Conservation (phyloP, 306 rosid species). For the Prunus kanzakura region DNA sequence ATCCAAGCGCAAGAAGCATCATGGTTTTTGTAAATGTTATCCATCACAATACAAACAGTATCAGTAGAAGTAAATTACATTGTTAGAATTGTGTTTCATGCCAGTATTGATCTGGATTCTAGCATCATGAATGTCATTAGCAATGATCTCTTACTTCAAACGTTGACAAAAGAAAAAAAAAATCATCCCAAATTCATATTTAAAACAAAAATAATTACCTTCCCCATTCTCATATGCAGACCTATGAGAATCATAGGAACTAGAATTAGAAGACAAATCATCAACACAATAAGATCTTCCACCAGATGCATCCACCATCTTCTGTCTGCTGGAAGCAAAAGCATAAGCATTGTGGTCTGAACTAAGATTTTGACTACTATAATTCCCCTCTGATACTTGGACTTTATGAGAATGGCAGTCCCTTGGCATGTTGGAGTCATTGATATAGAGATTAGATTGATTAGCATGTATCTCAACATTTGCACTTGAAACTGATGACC, state of each 20-base stretch:
- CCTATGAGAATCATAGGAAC: constrained; percentile 18
- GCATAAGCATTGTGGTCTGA: constrained; percentile 30
- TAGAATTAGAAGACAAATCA: constrained; percentile 24
- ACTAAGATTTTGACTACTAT: constrained; percentile 15
- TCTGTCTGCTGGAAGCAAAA: constrained; percentile 29
- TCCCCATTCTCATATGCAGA: constrained; percentile 22
- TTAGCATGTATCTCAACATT: constrained; percentile 25
- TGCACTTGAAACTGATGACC: constrained; percentile 12
- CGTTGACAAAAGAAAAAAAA: background rate
- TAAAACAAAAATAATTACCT: constrained; percentile 31
- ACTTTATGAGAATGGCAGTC: constrained; percentile 30
- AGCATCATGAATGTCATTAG: background rate
- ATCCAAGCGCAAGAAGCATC: background rate
- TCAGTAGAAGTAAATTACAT: background rate
- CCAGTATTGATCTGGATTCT: background rate
- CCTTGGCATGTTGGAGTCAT: constrained; percentile 27
- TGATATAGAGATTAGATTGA: constrained; percentile 21
- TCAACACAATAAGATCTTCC: constrained; percentile 26
- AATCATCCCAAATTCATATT: background rate
- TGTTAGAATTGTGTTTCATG: background rate
- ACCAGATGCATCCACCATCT: constrained; percentile 13
- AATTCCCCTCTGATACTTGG: constrained; percentile 27
- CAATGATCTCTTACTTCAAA: background rate
- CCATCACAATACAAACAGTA: constrained; percentile 1
- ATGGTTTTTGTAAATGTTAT: background rate